These are phyloP conservation scores for Vaccinium vitisidaea DNA, from an alignment of 148 eudicot genomes.

Conservation along the genomic window DNA sequence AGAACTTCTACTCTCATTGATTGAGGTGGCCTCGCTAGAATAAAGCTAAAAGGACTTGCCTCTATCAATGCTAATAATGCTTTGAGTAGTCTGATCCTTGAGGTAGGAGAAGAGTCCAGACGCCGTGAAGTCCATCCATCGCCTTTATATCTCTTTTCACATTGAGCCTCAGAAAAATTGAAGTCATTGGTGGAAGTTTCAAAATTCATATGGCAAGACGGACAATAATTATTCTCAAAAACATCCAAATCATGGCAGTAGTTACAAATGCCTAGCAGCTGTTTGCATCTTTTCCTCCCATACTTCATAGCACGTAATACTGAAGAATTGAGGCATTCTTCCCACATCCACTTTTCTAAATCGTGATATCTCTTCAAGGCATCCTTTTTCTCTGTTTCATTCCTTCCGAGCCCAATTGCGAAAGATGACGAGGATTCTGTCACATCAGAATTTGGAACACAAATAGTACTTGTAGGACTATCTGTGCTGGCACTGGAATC, in stretches of 20 bases:
- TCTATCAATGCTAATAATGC: conserved; percentile 56
- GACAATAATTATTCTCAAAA: conserved; percentile 57
- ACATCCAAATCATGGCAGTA: conserved; percentile 46
- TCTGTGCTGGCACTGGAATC: conserved; percentile 32
- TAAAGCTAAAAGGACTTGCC: conserved; percentile 32
- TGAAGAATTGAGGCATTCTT: conserved; percentile 53
- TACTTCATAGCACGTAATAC: conserved; percentile 49
- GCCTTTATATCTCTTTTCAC: conserved; percentile 38
- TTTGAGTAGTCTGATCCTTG: conserved; percentile 67
- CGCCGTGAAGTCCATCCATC: conserved; percentile 25
- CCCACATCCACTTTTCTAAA: conserved; percentile 80
- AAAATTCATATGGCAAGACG: conserved; percentile 47
- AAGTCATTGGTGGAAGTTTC: conserved; percentile 21
- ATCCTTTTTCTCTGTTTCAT: conserved; percentile 42
- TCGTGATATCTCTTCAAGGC: conserved; percentile 48
- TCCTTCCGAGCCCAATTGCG: conserved; percentile 50
- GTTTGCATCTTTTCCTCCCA: conserved; percentile 52
- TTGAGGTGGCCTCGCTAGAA: not conserved
- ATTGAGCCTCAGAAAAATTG: conserved; percentile 40
- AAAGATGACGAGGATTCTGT: conserved; percentile 52
- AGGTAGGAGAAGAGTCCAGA: conserved; percentile 37
- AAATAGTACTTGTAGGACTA: conserved; percentile 40
- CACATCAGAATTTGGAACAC: conserved; percentile 29
- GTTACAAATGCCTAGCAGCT: conserved; percentile 51
- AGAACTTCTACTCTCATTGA: too few species aligned